Conservation (phyloP, 371 early-diverging fungal genomes). For the Circinella minor region DNA sequence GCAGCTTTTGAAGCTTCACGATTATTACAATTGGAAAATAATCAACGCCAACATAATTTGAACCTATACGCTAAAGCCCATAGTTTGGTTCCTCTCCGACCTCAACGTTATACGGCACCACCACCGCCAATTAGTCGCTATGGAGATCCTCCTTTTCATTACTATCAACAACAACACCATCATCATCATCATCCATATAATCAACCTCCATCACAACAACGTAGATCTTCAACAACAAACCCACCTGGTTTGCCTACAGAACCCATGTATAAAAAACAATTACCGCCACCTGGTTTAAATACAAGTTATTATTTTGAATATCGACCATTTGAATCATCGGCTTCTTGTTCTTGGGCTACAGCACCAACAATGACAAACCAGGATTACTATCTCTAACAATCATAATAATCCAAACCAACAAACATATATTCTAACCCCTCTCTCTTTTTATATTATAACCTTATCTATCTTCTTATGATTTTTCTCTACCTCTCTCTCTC, state of each 20-base stretch:
- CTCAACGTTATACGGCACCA: constrained; percentile 20
- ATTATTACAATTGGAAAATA: constrained; percentile 17
- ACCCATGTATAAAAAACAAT: constrained; percentile 8
- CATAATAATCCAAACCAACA: neutral
- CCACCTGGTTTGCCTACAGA: neutral
- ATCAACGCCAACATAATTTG: constrained; percentile 17
- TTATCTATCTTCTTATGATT: neutral
- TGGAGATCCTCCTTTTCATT: constrained; percentile 9
- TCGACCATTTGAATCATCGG: neutral
- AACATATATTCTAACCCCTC: constrained; percentile 6
- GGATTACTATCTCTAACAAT: constrained; percentile 1
- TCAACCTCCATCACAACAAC: neutral
- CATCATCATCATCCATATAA: neutral
- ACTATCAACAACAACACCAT: neutral
- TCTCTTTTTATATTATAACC: neutral
- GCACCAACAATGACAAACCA: neutral
- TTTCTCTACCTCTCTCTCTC: neutral
- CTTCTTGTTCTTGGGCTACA: neutral
- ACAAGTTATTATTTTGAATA: constrained; percentile 8
- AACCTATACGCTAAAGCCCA: constrained; percentile 16
- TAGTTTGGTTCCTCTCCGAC: constrained; percentile 2
- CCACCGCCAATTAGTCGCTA: constrained; percentile 20
- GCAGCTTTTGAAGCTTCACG: constrained; percentile 13
- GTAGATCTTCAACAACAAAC: neutral
- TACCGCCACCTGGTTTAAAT: constrained; percentile 6